A percentile compares a stretch with the other conserved stretches of the same genome.
phyloP scores from a whole-genome alignment of 2,329 filamentous ascomycete genomes.

The Sporothrix schenckii region DNA sequence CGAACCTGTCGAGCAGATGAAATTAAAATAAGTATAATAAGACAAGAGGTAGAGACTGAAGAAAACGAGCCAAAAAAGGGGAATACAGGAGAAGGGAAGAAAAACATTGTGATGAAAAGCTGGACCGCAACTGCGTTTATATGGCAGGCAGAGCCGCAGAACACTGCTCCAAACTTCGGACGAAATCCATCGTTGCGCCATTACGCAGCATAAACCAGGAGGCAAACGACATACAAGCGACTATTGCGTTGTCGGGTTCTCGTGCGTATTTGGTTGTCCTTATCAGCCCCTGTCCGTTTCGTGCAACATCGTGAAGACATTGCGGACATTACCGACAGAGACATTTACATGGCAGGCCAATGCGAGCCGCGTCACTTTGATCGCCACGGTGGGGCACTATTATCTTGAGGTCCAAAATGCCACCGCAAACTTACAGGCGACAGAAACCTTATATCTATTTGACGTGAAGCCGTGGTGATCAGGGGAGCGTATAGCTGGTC shows the following conservation, averaged over 20 bases:
- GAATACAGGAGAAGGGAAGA: neutral
- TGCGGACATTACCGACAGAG: neutral
- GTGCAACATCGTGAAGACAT: constrained; percentile 14
- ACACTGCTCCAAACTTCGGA: neutral
- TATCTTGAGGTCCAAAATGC: neutral
- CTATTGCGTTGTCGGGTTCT: neutral
- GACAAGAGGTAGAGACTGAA: constrained; percentile 16
- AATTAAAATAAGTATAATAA: neutral
- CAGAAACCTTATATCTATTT: neutral
- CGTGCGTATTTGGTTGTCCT: neutral
- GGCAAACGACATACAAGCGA: neutral
- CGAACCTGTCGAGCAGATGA: constrained; percentile 18
- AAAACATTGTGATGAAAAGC: neutral
- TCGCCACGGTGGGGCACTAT: neutral
- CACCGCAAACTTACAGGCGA: neutral
- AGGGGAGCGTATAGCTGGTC: constrained; percentile 9
- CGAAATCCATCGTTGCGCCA: neutral
- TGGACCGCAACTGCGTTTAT: neutral
- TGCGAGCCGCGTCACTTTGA: neutral
- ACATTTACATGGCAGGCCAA: constrained; percentile 7
- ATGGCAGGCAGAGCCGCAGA: neutral
- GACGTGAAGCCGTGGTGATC: constrained; percentile 9
- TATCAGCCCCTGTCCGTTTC: constrained; percentile 13
- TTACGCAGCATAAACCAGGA: neutral
- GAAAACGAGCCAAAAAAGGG: neutral